Evolutionary conservation across 2,329 filamentous ascomycete species (phyloP).

Genomic region (Aureobasidium sp.): DNA sequence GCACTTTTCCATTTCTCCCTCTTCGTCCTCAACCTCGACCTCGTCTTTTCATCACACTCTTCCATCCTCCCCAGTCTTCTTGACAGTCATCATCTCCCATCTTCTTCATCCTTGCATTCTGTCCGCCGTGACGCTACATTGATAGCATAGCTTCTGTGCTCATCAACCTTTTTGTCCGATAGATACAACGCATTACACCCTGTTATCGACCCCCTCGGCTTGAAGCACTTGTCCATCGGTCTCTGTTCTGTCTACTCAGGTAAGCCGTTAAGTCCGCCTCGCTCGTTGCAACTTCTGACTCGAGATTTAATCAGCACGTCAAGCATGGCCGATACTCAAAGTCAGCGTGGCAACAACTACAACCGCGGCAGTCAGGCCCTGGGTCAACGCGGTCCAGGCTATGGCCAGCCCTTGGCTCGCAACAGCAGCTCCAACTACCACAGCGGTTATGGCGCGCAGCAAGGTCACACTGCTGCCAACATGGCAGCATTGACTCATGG

Average conservation of each 20-base stretch:
- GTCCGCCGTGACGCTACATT: constrained; percentile 26
- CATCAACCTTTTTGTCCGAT: constrained; percentile 25
- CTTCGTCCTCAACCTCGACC: not conserved
- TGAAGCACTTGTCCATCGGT: not conserved
- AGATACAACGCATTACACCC: constrained; percentile 16
- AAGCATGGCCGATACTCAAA: constrained; percentile 29
- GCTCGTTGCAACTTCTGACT: not conserved
- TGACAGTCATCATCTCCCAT: constrained; percentile 23
- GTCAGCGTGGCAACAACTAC: constrained; percentile 24
- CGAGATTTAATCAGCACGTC: constrained; percentile 24
- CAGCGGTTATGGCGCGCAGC: constrained; percentile 30
- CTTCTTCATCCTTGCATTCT: constrained; percentile 33
- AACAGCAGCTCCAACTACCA: constrained; percentile 26
- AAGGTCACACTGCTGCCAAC: constrained; percentile 26
- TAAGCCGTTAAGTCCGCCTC: not conserved
- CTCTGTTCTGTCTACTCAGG: not conserved
- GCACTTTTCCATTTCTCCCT: not conserved
- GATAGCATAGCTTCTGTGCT: constrained; percentile 31
- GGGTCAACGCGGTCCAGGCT: constrained; percentile 26
- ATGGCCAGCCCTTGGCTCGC: constrained; percentile 24
- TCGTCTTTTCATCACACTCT: constrained; percentile 1
- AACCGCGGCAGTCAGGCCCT: constrained; percentile 17
- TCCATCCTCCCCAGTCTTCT: constrained; percentile 18
- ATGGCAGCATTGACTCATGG: constrained; percentile 33
- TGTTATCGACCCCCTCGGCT: constrained; percentile 8